A percentile compares a stretch with the other conserved stretches of the same genome.
Conservation (phyloP, 805 yeast genomes). For the Suhomyces faveliae region DNA sequence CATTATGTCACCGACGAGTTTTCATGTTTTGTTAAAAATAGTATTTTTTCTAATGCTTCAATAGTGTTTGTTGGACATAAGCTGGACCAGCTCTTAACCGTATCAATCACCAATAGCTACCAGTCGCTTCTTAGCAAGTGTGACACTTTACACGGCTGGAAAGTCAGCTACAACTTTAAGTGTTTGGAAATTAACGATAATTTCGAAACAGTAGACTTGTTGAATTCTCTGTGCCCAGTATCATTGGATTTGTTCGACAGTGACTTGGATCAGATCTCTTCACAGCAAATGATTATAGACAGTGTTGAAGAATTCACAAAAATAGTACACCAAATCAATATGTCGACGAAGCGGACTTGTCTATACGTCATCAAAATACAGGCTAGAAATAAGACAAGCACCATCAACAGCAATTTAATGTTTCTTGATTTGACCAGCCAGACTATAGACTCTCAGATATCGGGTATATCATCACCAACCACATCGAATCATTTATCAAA, state of each 20-base stretch:
- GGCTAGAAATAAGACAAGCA: constrained; percentile 7
- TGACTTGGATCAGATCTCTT: constrained; percentile 2
- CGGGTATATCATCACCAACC: constrained; percentile 1
- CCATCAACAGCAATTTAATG: constrained; percentile 12
- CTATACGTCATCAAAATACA: constrained; percentile 13
- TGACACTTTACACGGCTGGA: constrained; percentile 1
- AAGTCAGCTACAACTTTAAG: constrained; percentile 10
- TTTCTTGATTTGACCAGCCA: constrained; percentile 13
- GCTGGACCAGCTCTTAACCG: constrained; percentile 1
- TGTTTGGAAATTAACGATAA: constrained; percentile 7
- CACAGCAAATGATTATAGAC: constrained; percentile 20
- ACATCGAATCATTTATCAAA: background rate
- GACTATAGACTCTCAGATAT: constrained; percentile 6
- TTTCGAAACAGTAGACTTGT: constrained; percentile 9
- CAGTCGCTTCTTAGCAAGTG: constrained; percentile 7
- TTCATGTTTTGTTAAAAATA: constrained; percentile 18
- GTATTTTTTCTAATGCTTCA: constrained; percentile 16
- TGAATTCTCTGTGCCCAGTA: constrained; percentile 7
- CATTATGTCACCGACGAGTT: constrained; percentile 20
- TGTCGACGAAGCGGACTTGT: background rate
- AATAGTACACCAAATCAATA: background rate
- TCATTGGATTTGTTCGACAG: background rate
- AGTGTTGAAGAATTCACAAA: constrained; percentile 8
- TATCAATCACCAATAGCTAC: constrained; percentile 11
- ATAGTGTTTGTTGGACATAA: constrained; percentile 19